Evolutionary conservation across 2,329 filamentous ascomycete genomes (phyloP).

Genomic region (Lizonia empirigonia): DNA sequence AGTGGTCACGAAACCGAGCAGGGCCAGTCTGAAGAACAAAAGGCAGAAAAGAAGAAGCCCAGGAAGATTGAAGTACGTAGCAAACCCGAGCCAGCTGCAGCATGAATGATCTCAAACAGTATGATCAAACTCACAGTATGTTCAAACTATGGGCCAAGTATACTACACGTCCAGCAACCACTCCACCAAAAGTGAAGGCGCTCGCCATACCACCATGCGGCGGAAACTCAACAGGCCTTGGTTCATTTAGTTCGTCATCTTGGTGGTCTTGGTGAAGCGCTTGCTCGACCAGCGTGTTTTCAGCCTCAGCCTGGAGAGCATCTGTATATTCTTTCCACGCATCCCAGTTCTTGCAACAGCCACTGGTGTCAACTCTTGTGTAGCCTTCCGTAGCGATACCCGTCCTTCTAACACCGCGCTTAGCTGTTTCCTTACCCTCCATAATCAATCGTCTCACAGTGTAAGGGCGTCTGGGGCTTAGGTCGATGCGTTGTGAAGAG

Average conservation of each 20-base stretch:
- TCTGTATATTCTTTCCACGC: not conserved
- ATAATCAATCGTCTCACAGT: not conserved
- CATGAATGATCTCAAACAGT: not conserved
- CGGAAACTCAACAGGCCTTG: not conserved
- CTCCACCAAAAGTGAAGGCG: not conserved
- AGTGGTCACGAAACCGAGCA: constrained; percentile 17
- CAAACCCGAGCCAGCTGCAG: constrained; percentile 16
- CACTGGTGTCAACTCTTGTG: not conserved
- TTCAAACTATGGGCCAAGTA: not conserved
- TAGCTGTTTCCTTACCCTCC: not conserved
- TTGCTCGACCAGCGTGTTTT: not conserved
- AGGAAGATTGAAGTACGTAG: constrained; percentile 35
- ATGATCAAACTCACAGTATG: not conserved
- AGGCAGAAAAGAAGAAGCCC: constrained; percentile 13
- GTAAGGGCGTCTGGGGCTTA: not conserved
- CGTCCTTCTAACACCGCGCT: not conserved
- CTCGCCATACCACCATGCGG: not conserved
- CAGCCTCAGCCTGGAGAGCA: not conserved
- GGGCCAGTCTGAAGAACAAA: constrained; percentile 5
- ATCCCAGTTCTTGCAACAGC: not conserved
- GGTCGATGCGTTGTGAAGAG: not conserved
- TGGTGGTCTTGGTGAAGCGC: not conserved
- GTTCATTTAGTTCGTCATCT: not conserved
- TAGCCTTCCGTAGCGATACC: not conserved
- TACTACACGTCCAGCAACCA: not conserved